These are phyloP conservation scores for Wallacemonas collosoma DNA, from an alignment of 208 protist genomes.

Conservation along the genomic window DNA sequence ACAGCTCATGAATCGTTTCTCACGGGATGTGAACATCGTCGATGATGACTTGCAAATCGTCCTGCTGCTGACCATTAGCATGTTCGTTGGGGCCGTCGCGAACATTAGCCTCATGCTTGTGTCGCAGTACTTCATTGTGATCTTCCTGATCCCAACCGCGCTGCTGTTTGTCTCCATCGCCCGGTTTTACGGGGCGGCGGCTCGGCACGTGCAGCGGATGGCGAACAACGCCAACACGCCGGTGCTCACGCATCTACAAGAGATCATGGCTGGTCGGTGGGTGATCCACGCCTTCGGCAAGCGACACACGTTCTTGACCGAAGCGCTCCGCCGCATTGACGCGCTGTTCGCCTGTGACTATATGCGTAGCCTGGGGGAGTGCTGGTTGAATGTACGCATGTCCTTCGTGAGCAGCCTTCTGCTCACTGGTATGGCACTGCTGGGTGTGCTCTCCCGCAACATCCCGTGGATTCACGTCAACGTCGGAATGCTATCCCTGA, in stretches of 20 bases:
- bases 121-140: conserved; percentile 42
- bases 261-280: conserved; percentile 87
- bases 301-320: conserved; percentile 29
- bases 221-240: conserved; percentile 89
- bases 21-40: conserved; percentile 82
- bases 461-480: conserved; percentile 4
- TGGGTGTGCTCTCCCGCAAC: conserved; percentile 41
- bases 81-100: conserved; percentile 43
- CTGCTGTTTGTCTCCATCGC: conserved; percentile 39
- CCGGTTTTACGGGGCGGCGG: conserved; percentile 76
- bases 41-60: conserved; percentile 56
- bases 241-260: conserved; percentile 89
- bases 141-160: too few relatives aligned
- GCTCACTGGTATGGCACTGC: conserved; percentile 34
- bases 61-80: conserved; percentile 43
- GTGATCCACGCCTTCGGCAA: conserved; percentile 83
- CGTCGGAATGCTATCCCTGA: conserved; percentile 63
- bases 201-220: conserved; percentile 90
- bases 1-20: conserved; percentile 94
- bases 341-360: conserved; percentile 48
- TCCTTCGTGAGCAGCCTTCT: conserved; percentile 83
- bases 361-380: conserved; percentile 44
- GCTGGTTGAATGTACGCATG: conserved; percentile 90
- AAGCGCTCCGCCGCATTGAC: conserved; percentile 43
- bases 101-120: conserved; percentile 42